These are phyloP conservation scores for Microcyclospora pomicola DNA, from an alignment of 2,329 filamentous ascomycete species.

Conservation along the genomic window DNA sequence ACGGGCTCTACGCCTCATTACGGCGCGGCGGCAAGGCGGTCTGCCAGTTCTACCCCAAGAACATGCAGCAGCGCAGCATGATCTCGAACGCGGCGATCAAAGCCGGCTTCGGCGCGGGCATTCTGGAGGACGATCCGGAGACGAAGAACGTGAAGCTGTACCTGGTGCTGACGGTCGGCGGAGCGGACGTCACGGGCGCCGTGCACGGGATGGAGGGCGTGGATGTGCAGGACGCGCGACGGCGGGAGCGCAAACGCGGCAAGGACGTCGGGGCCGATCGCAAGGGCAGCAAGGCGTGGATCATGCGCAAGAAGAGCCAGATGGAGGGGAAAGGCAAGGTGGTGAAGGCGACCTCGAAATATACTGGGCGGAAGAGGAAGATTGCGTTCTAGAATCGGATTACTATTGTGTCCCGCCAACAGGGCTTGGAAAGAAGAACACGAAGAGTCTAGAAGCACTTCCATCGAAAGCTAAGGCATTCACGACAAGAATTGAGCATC, in stretches of 20 bases:
- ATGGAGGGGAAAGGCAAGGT: slow-evolving; percentile 92
- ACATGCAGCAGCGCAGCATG: slow-evolving; percentile 81
- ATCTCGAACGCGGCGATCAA: slow-evolving; percentile 81
- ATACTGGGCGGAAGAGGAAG: slow-evolving; percentile 79
- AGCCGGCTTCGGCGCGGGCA: slow-evolving; percentile 87
- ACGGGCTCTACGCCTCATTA: slow-evolving; percentile 74
- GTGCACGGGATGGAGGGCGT: slow-evolving; percentile 80
- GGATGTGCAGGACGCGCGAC: slow-evolving; percentile 56
- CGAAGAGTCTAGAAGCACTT: no score
- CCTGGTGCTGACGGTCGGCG: slow-evolving; percentile 79
- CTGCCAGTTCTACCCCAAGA: slow-evolving; percentile 97
- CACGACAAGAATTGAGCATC: no score
- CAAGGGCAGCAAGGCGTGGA: slow-evolving; percentile 79
- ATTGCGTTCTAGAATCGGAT: slow-evolving; percentile 62
- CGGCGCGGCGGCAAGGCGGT: slow-evolving; percentile 77
- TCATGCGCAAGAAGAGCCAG: slow-evolving; percentile 75
- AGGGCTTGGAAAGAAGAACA: no score
- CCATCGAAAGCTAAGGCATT: no score
- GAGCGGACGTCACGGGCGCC: slow-evolving; percentile 70
- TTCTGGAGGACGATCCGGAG: slow-evolving; percentile 87
- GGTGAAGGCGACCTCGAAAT: slow-evolving; percentile 83
- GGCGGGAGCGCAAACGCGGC: slow-evolving; percentile 37
- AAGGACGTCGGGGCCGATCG: slow-evolving; percentile 34
- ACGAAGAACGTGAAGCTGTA: slow-evolving; percentile 98
- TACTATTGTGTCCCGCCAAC: no score